These are phyloP conservation scores for Rhodotorula toruloides DNA, from an alignment of 768 basidiomycete species.

Conservation along the genomic window DNA sequence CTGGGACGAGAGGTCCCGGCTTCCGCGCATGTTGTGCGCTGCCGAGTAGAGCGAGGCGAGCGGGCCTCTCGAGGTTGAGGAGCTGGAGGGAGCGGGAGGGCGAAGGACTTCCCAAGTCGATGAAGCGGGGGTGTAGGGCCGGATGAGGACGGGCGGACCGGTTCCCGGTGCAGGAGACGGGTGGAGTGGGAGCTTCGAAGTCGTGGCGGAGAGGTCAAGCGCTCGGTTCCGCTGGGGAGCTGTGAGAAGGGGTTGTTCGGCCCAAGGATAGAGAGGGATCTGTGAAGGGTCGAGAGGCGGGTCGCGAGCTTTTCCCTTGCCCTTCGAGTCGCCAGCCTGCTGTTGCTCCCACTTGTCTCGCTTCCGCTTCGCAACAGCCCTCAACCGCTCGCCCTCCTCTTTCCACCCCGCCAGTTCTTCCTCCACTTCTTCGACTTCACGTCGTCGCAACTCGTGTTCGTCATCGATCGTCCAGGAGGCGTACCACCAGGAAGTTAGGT, in stretches of 20 bases:
- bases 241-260: not conserved
- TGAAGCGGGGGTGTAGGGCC: conserved; percentile 1
- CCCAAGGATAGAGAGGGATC: conserved; percentile 13
- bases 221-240: not conserved
- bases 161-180: not conserved
- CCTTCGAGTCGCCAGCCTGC: not conserved
- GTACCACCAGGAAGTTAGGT: conserved; percentile 80
- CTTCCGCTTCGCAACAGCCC: not conserved
- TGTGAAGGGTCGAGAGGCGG: not conserved
- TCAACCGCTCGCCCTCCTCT: conserved; percentile 3
- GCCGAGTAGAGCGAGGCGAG: conserved; percentile 3
- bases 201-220: not conserved
- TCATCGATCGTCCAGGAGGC: conserved; percentile 58
- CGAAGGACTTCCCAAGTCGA: conserved; percentile 1
- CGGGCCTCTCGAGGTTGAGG: not conserved
- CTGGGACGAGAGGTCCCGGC: conserved; percentile 78
- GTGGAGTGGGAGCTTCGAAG: not conserved
- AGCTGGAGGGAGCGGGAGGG: not conserved
- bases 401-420: conserved; percentile 17
- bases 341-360: not conserved
- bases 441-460: conserved; percentile 10
- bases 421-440: conserved; percentile 15
- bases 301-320: conserved; percentile 2
- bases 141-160: no score
- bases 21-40: conserved; percentile 69